Base-by-base conservation (phyloP, 129 eudicot species). In the Apium graveolens region DNA sequence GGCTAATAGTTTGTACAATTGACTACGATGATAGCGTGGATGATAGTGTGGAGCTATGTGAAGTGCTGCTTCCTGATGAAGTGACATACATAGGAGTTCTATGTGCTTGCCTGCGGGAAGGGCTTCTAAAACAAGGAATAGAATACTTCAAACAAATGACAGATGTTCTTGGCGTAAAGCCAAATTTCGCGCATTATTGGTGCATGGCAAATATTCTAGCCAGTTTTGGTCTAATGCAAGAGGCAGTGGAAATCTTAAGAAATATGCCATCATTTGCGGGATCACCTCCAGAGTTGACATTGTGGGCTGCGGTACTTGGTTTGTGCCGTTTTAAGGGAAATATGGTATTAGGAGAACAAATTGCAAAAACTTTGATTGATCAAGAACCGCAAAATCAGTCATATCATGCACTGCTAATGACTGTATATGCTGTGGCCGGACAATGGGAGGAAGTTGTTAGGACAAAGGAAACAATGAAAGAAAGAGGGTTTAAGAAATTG, bases 151-250 rank as follows among this genome's bases (percentile, higher is more conserved):
- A 76, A 51, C 86, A 90, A 82, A 95, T 91, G 98, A 81, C 83
- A 5, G 65, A 86, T 68, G 85, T 70, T 68, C 88, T 85, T 76
- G n/a, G 42, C 21, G 20, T 95, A 66, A 87, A 83, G 71, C 97
- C 96, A 76, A 90, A 77, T 85, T 95, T 95, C 49, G 96, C 89
- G 37, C 98, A 91, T 86, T 86, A 81, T 78, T 95, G 96, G 97
- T 91, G 98, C 90, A 86, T 95, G 96, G 98, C 97, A 45, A 95
- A 87, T 81, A 86, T 95, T 26, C 80, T 85, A 75, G 97, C 92
- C 43, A 85, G 82, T 74, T 81, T 80, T 46, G 98, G 97, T 80
- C 86, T 88, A 48, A 70, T 79, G 71, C 57, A 90, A 27, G 85
- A 95, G 41, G 98, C 97, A 5, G 68, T 90, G 81, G 85, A 84